Base-by-base conservation (phyloP, 805 yeast genomes). In the Saccharomyces paradoxus region DNA sequence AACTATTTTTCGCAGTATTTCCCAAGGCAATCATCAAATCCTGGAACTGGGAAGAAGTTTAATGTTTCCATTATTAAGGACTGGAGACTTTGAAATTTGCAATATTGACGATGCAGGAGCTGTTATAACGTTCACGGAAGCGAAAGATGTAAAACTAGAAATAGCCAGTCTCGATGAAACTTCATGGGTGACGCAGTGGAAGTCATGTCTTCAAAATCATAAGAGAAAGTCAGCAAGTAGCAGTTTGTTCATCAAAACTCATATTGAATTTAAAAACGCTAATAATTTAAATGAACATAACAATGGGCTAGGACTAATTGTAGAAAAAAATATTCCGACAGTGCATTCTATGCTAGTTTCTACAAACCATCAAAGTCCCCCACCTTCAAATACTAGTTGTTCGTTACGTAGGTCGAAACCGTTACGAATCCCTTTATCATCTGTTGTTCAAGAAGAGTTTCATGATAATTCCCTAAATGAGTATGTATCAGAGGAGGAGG, bases 121-220 rank as follows among this genome's bases (percentile, higher is more conserved):
- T 12, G 58, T 55, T 28, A 53, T 69, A 26, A 54, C 52, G 26
- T 60, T 66, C 5, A 51, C 52, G 4, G 60, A 65, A 1, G 70
- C 66, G 2, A 67, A 65, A 48, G 55, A 58, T 21, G 54, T 62
- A 2, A 22, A 24, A 12, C 49, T 69, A 28, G 50, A 55, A 24
- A 46, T 69, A 14, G 54, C 52, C 9, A 62, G 68, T 10, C 50
- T 61, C 10, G 66, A 63, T 53, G 46, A 61, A 13, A 24, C 62
- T 4, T 59, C 59, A 46, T 69, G 71, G 71, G 58, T 63, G 27
- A 51, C 55, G 1, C 54, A 60, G 37, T 68, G 71, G 71, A 62
- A 59, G 49, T 41, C 53, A 4, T 58, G 50, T 27, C 54, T 67
- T 29, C 54, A 60, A 22, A 53, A 53, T 24, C 48, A 59, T 21